A percentile compares a stretch with the other conserved stretches of the same genome.
These are phyloP conservation scores for Rhodotorula toruloides DNA, from an alignment of 768 basidiomycete genomes.

Conservation along the genomic window DNA sequence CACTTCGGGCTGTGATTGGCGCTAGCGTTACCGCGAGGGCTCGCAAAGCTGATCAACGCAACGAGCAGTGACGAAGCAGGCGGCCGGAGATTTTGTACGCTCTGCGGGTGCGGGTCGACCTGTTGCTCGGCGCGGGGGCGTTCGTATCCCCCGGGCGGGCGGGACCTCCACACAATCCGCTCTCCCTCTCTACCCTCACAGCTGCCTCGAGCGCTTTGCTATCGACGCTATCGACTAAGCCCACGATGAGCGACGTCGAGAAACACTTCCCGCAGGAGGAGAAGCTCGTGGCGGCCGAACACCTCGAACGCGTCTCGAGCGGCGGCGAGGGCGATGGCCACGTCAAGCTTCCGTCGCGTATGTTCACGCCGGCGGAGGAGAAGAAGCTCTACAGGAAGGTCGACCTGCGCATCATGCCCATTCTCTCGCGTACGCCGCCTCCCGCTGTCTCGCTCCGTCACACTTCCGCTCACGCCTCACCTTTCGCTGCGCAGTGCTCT, in stretches of 20 bases:
- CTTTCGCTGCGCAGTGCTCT: neutral
- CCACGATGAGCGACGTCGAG: neutral
- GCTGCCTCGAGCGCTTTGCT: neutral
- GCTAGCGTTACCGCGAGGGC: too few relatives aligned
- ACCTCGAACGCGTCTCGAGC: slow-evolving; percentile 4
- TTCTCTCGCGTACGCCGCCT: neutral
- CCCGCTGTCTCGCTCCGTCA: neutral
- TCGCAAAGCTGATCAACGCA: too few relatives aligned
- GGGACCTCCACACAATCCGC: too few relatives aligned
- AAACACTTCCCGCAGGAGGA: neutral
- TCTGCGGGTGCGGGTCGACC: too few relatives aligned
- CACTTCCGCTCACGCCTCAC: neutral
- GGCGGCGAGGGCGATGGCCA: neutral
- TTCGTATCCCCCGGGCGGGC: too few relatives aligned
- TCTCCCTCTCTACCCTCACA: neutral
- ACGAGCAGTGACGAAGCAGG: too few relatives aligned
- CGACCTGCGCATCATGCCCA: slow-evolving; percentile 19
- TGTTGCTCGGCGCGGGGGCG: too few relatives aligned
- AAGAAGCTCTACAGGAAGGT: slow-evolving; percentile 32
- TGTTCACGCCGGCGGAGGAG: slow-evolving; percentile 22
- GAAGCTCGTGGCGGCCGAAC: slow-evolving; percentile 5
- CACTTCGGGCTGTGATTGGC: too few relatives aligned
- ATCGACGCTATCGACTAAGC: neutral
- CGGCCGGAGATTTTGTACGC: too few relatives aligned
- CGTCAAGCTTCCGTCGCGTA: slow-evolving; percentile 8